Base-by-base conservation (phyloP, 805 yeast species). In the Metschnikowia bowlesiae region DNA sequence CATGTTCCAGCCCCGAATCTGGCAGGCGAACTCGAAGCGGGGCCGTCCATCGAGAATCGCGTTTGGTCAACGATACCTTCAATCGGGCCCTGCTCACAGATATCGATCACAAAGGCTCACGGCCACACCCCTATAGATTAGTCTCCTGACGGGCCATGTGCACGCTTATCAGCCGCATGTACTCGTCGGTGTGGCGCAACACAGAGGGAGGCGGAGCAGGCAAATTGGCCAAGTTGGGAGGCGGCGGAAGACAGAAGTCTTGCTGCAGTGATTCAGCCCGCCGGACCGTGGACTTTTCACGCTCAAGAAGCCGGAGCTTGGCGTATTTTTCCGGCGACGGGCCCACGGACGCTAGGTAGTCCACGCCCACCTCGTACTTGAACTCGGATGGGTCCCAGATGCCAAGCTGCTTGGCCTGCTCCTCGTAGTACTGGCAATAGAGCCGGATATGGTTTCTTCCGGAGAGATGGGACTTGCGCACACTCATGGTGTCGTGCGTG, bases 401-500 rank as follows among this genome's bases (percentile, higher is more conserved):
- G 1, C 70, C 71, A 10, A 61, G 54, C 34, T 65, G 66, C 41
- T 63, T 63, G 16, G 69, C 71, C 54, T 67, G 60, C 37, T 54
- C 54, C 58, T 86, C 87, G 62, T 87, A 89, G 70, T 87, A 89
- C 50, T 85, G 86, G 52, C 89, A 82, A 46, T 85, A 87, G 48
- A 79, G 74, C 53, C 79, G 76, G 39, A 87, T 72, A 66, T 89
- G 97, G 65, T 87, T 84, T 58, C 80, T 81, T 8, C 97, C 97
- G 37, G 78, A 71, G 39, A 87, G 65, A 66, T 89, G 97, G 39
- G 89, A 83, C 61, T 85, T 84, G 22, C 96, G 70, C 48, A 89
- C 96, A 69, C 94, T 85, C 59, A 82, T 73, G n/a, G 94, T 85
- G 66, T 89, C 96, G 64, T 89, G 96, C 1, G 96, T 89, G 51